These are phyloP conservation scores for Rhododendron griersonianum DNA, from an alignment of 148 eudicot genomes.

Conservation along the genomic window DNA sequence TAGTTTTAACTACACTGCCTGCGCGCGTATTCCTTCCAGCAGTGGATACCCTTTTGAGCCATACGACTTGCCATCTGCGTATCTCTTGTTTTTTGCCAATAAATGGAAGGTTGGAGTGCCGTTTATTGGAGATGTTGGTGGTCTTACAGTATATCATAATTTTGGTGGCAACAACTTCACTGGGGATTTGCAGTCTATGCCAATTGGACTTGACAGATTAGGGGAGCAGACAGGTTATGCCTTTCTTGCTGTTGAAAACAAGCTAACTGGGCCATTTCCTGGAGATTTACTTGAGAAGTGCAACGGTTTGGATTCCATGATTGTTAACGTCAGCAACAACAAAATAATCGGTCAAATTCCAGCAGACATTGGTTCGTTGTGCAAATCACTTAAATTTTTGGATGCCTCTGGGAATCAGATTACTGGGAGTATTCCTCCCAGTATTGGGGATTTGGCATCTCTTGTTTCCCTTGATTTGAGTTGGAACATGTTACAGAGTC, in stretches of 20 bases:
- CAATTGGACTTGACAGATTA: slow-evolving; percentile 26
- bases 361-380: slow-evolving; percentile 18
- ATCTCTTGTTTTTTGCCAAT: slow-evolving; percentile 25
- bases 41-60: slow-evolving; percentile 7
- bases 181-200: slow-evolving; percentile 31
- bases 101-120: slow-evolving; percentile 18
- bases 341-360: slow-evolving; percentile 35
- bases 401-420: slow-evolving; percentile 46
- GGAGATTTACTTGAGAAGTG: slow-evolving; percentile 37
- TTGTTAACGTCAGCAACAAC: slow-evolving; percentile 41
- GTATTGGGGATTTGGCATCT: slow-evolving; percentile 34
- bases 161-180: slow-evolving; percentile 43
- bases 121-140: slow-evolving; percentile 13
- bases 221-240: slow-evolving; percentile 33
- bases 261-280: slow-evolving; percentile 34
- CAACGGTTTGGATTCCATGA: slow-evolving; percentile 22
- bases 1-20: slow-evolving; percentile 23
- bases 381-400: slow-evolving; percentile 31
- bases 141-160: slow-evolving; percentile 30
- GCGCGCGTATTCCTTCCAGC: slow-evolving; percentile 17
- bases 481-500: slow-evolving; percentile 35
- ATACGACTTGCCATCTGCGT: slow-evolving; percentile 26
- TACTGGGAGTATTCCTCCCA: slow-evolving; percentile 32
- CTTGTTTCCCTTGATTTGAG: slow-evolving; percentile 37
- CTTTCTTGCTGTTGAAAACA: slow-evolving; percentile 46